These are phyloP conservation scores for Spongiforma sp. DNA, from an alignment of 1,284 basidiomycete species.

Conservation along the genomic window DNA sequence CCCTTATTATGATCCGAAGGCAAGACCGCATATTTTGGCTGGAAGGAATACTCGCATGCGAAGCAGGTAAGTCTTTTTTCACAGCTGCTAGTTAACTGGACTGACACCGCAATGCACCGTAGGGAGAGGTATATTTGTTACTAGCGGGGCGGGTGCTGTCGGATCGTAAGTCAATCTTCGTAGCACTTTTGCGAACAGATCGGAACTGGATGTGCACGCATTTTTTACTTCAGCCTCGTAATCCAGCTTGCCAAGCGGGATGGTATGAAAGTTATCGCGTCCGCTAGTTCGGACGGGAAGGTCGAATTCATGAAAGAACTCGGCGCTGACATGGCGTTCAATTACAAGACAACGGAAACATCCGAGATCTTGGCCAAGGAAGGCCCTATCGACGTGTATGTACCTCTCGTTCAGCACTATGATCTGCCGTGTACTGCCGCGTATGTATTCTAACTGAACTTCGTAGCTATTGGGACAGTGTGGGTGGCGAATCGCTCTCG, in stretches of 20 bases:
- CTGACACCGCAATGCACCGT: background rate
- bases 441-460: background rate
- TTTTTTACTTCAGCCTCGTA: conserved; percentile 25
- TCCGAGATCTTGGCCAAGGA: conserved; percentile 28
- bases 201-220: background rate
- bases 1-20: conserved; percentile 9
- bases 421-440: background rate
- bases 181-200: background rate
- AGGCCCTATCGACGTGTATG: conserved; percentile 29
- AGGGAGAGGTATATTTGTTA: conserved; percentile 28
- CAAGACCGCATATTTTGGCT: conserved; percentile 24
- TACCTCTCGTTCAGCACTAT: background rate
- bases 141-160: conserved; percentile 24
- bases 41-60: conserved; percentile 26
- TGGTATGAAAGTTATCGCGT: conserved; percentile 45
- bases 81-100: background rate
- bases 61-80: conserved; percentile 17
- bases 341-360: conserved; percentile 42
- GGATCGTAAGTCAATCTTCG: conserved; percentile 21
- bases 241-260: conserved; percentile 42
- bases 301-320: conserved; percentile 43
- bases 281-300: conserved; percentile 46
- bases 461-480: conserved; percentile 56
- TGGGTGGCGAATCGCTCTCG: conserved; percentile 72
- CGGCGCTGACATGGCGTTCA: conserved; percentile 44